These are phyloP conservation scores for Penicillium alfredii DNA, from an alignment of 495 filamentous ascomycete genomes.

Conservation along the genomic window DNA sequence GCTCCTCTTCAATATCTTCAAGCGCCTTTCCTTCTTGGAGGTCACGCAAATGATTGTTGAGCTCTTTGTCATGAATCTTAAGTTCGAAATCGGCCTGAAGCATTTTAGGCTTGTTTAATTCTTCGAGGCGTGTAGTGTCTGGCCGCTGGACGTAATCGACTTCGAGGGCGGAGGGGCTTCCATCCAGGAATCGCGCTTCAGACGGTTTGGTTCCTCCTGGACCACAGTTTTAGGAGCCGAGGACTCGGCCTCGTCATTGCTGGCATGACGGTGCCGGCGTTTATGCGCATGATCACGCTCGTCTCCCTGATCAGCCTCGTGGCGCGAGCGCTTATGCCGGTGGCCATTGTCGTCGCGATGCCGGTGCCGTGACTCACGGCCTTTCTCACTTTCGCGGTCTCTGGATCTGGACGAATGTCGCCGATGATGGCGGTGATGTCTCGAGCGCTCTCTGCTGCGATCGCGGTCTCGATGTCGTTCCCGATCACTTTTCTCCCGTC, in stretches of 20 bases:
- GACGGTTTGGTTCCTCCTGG: constrained; percentile 32
- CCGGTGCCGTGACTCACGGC: constrained; percentile 30
- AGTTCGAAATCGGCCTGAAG: constrained; percentile 64
- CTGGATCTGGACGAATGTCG: constrained; percentile 43
- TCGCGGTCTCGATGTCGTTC: constrained; percentile 36
- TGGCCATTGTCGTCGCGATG: constrained; percentile 41
- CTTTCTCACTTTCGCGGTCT: constrained; percentile 27
- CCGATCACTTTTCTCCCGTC: constrained; percentile 30
- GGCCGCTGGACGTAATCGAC: constrained; percentile 78
- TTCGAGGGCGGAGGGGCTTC: constrained; percentile 73
- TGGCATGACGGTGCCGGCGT: constrained; percentile 29
- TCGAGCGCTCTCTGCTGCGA: constrained; percentile 35
- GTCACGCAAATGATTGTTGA: constrained; percentile 68
- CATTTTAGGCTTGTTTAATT: constrained; percentile 39
- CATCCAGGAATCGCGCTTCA: constrained; percentile 90
- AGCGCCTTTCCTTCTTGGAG: constrained; percentile 50
- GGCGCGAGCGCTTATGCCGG: constrained; percentile 51
- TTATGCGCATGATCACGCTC: constrained; percentile 33
- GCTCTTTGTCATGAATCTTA: constrained; percentile 72
- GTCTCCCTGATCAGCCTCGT: constrained; percentile 38
- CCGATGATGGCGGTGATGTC: constrained; percentile 34
- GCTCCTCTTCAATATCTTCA: constrained; percentile 46
- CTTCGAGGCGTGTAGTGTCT: constrained; percentile 35
- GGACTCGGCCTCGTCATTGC: constrained; percentile 20
- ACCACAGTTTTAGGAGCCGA: constrained; percentile 20